Evolutionary conservation across 2,329 filamentous ascomycete genomes (phyloP), one percentile per base, ranked within the genome.

Genomic region (Talaromyces atroroseus): DNA sequence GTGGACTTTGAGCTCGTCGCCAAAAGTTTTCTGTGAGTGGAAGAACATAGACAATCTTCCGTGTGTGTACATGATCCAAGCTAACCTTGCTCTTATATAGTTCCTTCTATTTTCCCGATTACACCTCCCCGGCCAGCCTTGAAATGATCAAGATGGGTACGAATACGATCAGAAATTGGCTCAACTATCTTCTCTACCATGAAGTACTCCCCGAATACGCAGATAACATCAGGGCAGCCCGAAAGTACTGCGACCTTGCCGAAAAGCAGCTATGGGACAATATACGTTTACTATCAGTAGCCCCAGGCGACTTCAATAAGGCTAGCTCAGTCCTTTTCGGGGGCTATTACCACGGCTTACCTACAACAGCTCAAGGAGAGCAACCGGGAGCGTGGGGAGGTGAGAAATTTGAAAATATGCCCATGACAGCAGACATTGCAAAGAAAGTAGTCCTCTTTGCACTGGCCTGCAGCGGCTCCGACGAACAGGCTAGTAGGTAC

Each of bases 171-270:
- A 82, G 84, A 58, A 95, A 94, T 67, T 97, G 97, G 67, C 82
- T 96, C 61, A 89, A 90, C 61, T 99, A 96, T 63, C 78, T 97
- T 0, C 78, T 92, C 10, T 82, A 88, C 59, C 92, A 97, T 66
- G 82, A 88, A 38, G 92, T 95, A 16, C 96, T 91, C 65, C 87
- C 88, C 0, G 94, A 97, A 69, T 88, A 92, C 66, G 77, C 72
- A 0, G 75, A 80, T 0, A 82, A 92, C 60, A 78, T 97, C 57
- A 73, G 82, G 16, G 75, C 79, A 0, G 90, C 92, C 0, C 76
- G 87, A 7, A 69, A 69, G 1, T 69, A 92, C 26, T 95, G 90
- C 64, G 80, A 84, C 20, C 66, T 78, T 14, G 90, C 89, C 1
- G 78, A 83, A 2, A 65, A 74, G 1, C 90, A 97, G 70, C 78